Evolutionary conservation across 164 flowering plant genomes (phyloP).

Genomic region (Cinnamomum micranthum): DNA sequence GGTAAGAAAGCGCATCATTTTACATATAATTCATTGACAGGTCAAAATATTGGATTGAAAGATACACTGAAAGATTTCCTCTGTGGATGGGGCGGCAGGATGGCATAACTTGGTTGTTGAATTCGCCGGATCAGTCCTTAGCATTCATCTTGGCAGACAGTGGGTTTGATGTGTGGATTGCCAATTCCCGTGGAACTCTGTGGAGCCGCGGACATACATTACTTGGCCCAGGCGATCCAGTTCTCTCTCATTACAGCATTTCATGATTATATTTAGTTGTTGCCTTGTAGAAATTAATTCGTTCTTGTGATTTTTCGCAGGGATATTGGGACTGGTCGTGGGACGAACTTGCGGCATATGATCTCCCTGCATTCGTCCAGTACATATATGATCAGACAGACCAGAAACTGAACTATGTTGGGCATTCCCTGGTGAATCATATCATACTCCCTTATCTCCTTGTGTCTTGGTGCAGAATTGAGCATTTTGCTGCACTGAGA

Average conservation of each 20-base stretch:
- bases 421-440: constrained; percentile 65
- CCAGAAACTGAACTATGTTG: constrained; percentile 72
- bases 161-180: constrained; percentile 79
- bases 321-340: constrained; percentile 94
- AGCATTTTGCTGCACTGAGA: not conserved
- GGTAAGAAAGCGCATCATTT: constrained; percentile 29
- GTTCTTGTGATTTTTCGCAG: constrained; percentile 22
- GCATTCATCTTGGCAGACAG: constrained; percentile 67
- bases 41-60: not conserved
- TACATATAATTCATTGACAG: not conserved
- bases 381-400: constrained; percentile 52
- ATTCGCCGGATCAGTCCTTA: constrained; percentile 49
- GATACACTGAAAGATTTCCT: not conserved
- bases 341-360: constrained; percentile 69
- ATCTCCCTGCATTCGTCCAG: constrained; percentile 58
- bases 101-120: constrained; percentile 62
- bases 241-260: constrained; percentile 7
- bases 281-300: too few relatives aligned
- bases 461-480: not conserved
- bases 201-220: constrained; percentile 59
- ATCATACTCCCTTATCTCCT: not conserved
- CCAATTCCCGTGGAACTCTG: constrained; percentile 68
- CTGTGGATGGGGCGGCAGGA: constrained; percentile 38
- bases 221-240: constrained; percentile 43
- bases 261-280: not conserved